Evolutionary conservation across 441 rosid species (phyloP).

Genomic region (Hura crepitans): DNA sequence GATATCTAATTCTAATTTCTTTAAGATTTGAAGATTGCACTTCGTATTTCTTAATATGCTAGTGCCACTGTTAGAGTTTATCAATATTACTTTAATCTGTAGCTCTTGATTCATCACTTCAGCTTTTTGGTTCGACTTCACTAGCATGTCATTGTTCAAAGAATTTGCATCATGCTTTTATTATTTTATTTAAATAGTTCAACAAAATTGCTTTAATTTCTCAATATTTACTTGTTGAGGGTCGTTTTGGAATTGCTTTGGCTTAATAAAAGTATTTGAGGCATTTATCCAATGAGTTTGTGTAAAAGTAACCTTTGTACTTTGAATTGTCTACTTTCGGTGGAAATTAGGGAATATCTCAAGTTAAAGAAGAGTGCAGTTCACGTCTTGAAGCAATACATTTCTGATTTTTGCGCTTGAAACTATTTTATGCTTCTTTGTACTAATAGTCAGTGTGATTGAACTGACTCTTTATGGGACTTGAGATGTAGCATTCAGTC

Average conservation of each 20-base stretch:
- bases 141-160: neutral
- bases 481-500: neutral
- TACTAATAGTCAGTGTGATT: neutral
- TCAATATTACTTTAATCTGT: neutral
- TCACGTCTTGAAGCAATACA: neutral
- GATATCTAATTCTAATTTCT: neutral
- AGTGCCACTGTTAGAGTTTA: too few species aligned
- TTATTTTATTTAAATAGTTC: neutral
- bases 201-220: neutral
- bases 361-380: neutral
- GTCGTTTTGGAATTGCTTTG: neutral
- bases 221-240: neutral
- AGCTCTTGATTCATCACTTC: neutral
- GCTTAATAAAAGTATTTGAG: neutral
- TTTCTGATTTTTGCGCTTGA: neutral
- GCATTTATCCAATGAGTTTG: neutral
- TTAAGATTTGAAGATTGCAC: neutral
- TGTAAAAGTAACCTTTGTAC: neutral
- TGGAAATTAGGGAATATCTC: neutral
- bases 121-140: neutral
- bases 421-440: neutral
- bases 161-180: neutral
- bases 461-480: neutral
- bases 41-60: neutral
- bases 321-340: neutral